Base-by-base conservation (phyloP, 1,284 basidiomycete genomes). In the Thelephora terrestris region DNA sequence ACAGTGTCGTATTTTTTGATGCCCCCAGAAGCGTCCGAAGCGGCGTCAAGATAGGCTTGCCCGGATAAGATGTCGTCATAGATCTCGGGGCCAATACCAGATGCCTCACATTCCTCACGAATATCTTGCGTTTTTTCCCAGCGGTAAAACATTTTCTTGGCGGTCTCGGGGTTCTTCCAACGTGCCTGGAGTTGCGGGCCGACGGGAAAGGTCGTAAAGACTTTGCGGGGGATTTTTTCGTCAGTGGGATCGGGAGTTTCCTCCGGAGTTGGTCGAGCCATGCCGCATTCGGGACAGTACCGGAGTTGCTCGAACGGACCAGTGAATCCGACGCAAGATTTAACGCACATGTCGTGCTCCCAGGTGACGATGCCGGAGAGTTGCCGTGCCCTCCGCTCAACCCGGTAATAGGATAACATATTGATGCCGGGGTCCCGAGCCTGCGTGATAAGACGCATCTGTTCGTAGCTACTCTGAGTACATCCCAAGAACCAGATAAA, bases 261-360 rank as follows among this genome's bases (percentile, higher is more conserved):
- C n/a, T n/a, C n/a, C n/a, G n/a, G n/a, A n/a, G n/a, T n/a, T 29
- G 62, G 64, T 2, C 64, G 61, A 16, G 59, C 46, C 24, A 53
- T 45, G 1, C 23, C 23, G 47, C 67, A 68, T 1, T 47, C 39
- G 0, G 53, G 59, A 51, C 0, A 56, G 20, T 0, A 34, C 9
- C 24, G 58, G 62, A 1, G 63, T 63, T 0, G 68, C 66, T 1
- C 64, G 66, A 46, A 58, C 70, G 5, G 61, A 64, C 9, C n/a
- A 61, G 46, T 46, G 67, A 71, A 0, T 49, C 39, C 45, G 67
- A 69, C 66, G 70, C 70, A 43, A 69, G 58, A 9, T 59, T 23
- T 0, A 53, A 16, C 10, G 69, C n/a, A n/a, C n/a, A n/a, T n/a
- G n/a, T n/a, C n/a, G n/a, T n/a, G n/a, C n/a, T n/a, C n/a, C n/a